Evolutionary conservation across 192 early-diverging fungal species (phyloP).

Genomic region (Linnemannia elongata): DNA sequence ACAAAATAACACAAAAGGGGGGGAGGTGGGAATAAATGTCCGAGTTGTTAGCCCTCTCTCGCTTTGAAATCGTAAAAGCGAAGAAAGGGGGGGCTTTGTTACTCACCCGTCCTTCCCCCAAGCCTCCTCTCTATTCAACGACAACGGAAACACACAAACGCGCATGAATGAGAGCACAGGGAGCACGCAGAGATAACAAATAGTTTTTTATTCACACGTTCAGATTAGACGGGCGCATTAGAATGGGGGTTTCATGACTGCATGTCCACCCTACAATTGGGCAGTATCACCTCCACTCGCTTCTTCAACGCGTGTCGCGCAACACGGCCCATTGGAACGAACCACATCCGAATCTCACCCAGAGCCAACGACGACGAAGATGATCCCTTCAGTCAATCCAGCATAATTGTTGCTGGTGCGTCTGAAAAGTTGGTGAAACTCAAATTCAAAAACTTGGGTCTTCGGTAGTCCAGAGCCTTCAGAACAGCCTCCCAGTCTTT

Average conservation of each 20-base stretch:
- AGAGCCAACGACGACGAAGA: not conserved
- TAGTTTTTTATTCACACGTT: too few species aligned
- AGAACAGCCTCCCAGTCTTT: constrained; percentile 8
- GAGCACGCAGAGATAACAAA: too few species aligned
- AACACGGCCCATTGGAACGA: not conserved
- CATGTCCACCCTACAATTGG: not conserved
- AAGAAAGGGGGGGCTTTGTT: not conserved
- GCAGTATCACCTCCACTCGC: not conserved
- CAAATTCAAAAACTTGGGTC: not conserved
- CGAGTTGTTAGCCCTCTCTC: too few species aligned
- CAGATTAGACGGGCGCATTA: too few species aligned
- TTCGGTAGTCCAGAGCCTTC: not conserved
- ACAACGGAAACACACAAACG: too few species aligned
- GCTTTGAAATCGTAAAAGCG: not conserved
- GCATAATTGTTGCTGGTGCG: not conserved
- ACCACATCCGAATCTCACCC: not conserved
- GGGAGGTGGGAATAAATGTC: too few species aligned
- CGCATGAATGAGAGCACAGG: too few species aligned
- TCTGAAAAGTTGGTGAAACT: not conserved
- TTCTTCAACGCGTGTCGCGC: not conserved
- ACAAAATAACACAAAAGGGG: too few species aligned
- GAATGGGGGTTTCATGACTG: too few species aligned
- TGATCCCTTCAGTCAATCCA: not conserved
- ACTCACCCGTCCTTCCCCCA: too few species aligned
- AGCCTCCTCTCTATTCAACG: too few species aligned